Evolutionary conservation across 192 early-diverging fungal genomes (phyloP), one percentile per base, ranked within the genome.

Genomic region (Coemansia sp.): DNA sequence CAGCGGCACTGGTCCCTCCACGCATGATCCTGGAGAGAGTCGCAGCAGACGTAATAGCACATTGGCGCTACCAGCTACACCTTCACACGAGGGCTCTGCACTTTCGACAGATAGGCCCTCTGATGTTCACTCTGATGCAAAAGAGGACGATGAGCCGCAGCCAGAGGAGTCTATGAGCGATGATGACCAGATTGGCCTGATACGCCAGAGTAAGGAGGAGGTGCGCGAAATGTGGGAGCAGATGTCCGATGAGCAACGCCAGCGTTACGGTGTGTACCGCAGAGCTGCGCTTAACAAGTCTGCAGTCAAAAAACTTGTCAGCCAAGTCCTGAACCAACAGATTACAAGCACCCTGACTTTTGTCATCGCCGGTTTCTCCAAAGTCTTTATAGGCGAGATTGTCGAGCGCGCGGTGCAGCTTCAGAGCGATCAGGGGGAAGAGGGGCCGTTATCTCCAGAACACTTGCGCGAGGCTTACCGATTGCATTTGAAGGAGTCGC

Each of bases 331-430:
- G n/a, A 89, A 90, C 65, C 89, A 91, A 69, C 87, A 87, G 64
- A 81, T 86, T 30, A 87, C 85, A 10, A 79, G 79, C 27, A 92
- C 87, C 7, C 82, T 88, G 78, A 86, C 87, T 0, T 89, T 94
- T 77, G 90, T 94, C 5, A 85, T 94, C 0, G 90, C 91, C 48
- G 93, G 94, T n/a, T 93, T 92, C 54, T 82, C 87, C 19, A 96
- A 96, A 60, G 87, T 96, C 6, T 96, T 92, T 83, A 87, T 96
- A 4, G 94, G 93, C 23, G 91, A 96, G 69, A 89, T 96, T 60
- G 83, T 92, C 16, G 94, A 96, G 71, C 81, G 83, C 56, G 93
- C 93, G 0, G 76, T 88, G 7, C 85, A 92, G 65, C 81, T 96
- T 6, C 89, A 90, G 88, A 71, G 82, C n/a, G 92, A 93, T 19